Base-by-base conservation (phyloP, 768 basidiomycete genomes). In the Infundibulicybe gibba region DNA sequence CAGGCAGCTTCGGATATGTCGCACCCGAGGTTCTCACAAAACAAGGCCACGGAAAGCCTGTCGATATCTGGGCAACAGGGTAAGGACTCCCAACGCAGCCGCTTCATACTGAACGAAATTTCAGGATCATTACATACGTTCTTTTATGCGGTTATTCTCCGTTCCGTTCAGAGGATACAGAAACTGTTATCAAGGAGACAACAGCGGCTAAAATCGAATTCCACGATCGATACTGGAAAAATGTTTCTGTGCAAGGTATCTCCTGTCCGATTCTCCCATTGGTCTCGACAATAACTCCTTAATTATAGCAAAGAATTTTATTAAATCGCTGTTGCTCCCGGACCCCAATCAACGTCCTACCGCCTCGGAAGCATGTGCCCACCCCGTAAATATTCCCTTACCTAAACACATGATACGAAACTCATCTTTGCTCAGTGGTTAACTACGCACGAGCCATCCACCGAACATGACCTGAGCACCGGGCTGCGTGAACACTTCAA, bases 51-150 rank as follows among this genome's bases (percentile, higher is more conserved):
- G 85, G 93, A 39, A 93, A 91, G 60, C 81, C 90, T 3, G 94
- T 97, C 5, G 97, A 98, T 63, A 67, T 97, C 14, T 98, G 97
- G 97, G 84, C 87, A 21, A 85, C 83, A 4, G 97, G 95, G 91
- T 91, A 53, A 33, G 81, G 65, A 12, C 37, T 43, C 15, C 12
- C 15, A 20, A 41, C 6, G 13, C 32, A 2, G 37, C n/a, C 20
- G 14, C 48, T 13, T 41, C 40, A 53, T 50, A 43, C 40, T 19
- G 3, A n/a, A 21, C 48, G 15, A 30, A 14, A 15, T 14, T 30
- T 38, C 15, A 94, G 94, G 0, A 80, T 98, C 52, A 97, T 99
- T 55, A 88, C 94, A 14, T 98, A 97, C 64, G 91, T 97, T 44
- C 74, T 98, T 12, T 76, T 97, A 1, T 95, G 95, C 57, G 95